Evolutionary conservation across 83 land plant genomes (phyloP), one percentile per base, ranked within the genome.

Genomic region (Diphasiastrum complanatum): DNA sequence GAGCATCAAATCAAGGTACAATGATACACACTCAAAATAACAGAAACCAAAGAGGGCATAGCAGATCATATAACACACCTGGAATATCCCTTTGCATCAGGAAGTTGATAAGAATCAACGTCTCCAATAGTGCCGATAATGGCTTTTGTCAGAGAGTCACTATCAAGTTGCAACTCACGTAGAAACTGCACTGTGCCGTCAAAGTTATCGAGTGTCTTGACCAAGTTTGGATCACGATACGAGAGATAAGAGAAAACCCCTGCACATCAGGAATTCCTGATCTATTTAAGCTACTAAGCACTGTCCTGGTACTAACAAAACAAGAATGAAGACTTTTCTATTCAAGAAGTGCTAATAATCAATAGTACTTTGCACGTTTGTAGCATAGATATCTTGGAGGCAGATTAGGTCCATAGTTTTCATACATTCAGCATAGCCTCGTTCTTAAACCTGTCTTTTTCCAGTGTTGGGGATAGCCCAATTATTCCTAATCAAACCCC

Each of bases 111-210:
- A 33, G 90, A 30, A 74, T 95, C 99, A 11, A 95, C 85, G 72
- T 95, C 99, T 11, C 99, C 93, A 52, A 95, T 95, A 3, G 99
- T 95, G 23, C 97, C 97, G 72, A 95, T 95, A 22, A 95, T 95
- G 28, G 99, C 89, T 78, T 95, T 95, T 28, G 89, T 79, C 41
- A 95, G 76, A 25, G 84, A 67, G 74, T 95, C 97, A 61, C 81
- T 78, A 72, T 95, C 99, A 75, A 95, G 70, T 40, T 89, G 85
- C 33, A 95, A 64, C 45, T 80, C 77, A 53, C 97, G 70, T 31
- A 95, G 78, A 51, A 84, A 95, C 5, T 84, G 60, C 3, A 60
- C 76, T 16, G 99, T 95, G 49, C 77, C 83, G 70, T 95, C 93
- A 72, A 89, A 95, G 43, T 92, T 73, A 52, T 95, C 90, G 25